phyloP scores from a whole-genome alignment of 371 early-diverging fungal genomes.

The Rhizomucor pusillus region DNA sequence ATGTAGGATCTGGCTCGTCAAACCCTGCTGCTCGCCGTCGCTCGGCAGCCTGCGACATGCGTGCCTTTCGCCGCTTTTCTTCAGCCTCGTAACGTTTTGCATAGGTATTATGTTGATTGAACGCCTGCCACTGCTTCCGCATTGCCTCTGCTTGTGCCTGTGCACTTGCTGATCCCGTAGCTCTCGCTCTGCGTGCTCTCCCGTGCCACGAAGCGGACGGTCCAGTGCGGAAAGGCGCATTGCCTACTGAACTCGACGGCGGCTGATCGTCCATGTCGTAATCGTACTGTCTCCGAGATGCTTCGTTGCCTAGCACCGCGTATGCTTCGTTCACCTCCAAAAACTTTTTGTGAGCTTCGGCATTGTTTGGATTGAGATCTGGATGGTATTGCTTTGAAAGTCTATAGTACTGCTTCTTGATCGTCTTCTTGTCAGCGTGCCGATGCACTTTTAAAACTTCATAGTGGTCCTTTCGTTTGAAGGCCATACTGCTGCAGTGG shows the following conservation, averaged over 20 bases:
- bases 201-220: conserved; percentile 39
- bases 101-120: conserved; percentile 29
- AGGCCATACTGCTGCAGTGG: conserved; percentile 16
- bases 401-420: conserved; percentile 81
- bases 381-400: conserved; percentile 88
- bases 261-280: conserved; percentile 26
- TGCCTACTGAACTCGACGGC: conserved; percentile 10
- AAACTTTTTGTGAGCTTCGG: conserved; percentile 66
- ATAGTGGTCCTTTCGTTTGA: conserved; percentile 44
- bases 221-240: conserved; percentile 17
- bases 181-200: conserved; percentile 20
- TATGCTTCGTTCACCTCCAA: conserved; percentile 84
- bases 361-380: conserved; percentile 73
- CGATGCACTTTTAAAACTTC: conserved; percentile 53
- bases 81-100: conserved; percentile 40
- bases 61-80: conserved; percentile 34
- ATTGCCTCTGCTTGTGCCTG: conserved; percentile 38
- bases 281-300: conserved; percentile 79
- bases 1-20: conserved; percentile 6
- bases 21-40: conserved; percentile 27
- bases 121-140: conserved; percentile 10
- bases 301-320: conserved; percentile 73
- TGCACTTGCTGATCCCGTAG: conserved; percentile 42
- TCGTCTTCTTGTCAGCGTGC: conserved; percentile 56
- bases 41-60: conserved; percentile 31